Percentiles rank a stretch among this genome's conserved stretches.
Conservation (phyloP, 2,329 filamentous ascomycete genomes). For the Pyrenochaeta sp. region DNA sequence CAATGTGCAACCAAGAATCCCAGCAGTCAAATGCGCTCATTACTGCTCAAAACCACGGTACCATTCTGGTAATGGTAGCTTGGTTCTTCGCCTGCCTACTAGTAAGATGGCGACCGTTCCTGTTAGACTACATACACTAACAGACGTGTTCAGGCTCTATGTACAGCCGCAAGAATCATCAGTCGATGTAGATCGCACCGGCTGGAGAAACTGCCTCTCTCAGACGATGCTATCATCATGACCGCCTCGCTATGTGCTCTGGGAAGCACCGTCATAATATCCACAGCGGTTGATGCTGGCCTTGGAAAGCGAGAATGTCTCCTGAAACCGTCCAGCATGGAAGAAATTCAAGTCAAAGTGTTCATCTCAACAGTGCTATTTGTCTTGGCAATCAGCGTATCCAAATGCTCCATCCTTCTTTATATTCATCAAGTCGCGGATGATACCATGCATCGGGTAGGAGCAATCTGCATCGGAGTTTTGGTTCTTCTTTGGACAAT, state of each 20-base stretch:
- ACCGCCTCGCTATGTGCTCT: conserved; percentile 27
- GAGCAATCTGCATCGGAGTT: conserved; percentile 14
- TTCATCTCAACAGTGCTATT: conserved; percentile 35
- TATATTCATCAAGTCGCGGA: conserved; percentile 28
- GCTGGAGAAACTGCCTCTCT: conserved; percentile 13
- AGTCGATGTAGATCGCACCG: conserved; percentile 21
- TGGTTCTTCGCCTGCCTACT: conserved; percentile 36
- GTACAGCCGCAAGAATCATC: conserved; percentile 21
- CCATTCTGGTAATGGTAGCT: conserved; percentile 33
- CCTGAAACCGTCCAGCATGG: conserved; percentile 8
- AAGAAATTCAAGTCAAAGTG: conserved; percentile 24
- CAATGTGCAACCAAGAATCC: conserved; percentile 17
- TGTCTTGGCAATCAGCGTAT: conserved; percentile 26
- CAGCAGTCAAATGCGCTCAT: conserved; percentile 26
- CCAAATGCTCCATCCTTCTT: conserved; percentile 31
- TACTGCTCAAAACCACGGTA: conserved; percentile 32
- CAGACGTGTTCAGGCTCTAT: conserved; percentile 20
- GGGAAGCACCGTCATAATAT: conserved; percentile 30
- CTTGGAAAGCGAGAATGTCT: conserved; percentile 25
- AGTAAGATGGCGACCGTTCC: conserved; percentile 12
- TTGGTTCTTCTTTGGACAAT: conserved; percentile 28
- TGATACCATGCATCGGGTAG: conserved; percentile 17
- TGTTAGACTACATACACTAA: conserved; percentile 6
- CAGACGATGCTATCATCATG: conserved; percentile 30
- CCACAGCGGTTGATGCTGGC: conserved; percentile 27